Conservation (phyloP, 768 basidiomycete species). For the Tricholomella constricta region DNA sequence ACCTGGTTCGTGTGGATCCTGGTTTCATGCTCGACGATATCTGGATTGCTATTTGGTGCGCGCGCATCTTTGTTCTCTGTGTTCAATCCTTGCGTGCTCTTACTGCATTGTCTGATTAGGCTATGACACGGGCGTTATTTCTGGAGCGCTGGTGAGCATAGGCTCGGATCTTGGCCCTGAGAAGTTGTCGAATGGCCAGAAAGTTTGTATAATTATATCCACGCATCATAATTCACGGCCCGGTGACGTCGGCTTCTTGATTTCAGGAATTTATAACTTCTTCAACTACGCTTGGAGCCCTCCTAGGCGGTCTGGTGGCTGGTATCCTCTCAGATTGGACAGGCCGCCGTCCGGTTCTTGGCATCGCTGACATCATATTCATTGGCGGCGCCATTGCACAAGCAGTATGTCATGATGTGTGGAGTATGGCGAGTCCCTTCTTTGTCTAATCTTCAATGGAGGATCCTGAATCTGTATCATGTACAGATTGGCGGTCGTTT, state of each 20-base stretch:
- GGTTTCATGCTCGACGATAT: conserved; percentile 73
- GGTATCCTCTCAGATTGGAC: conserved; percentile 72
- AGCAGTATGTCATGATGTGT: conserved; percentile 67
- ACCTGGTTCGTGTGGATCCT: conserved; percentile 81
- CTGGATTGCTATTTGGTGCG: conserved; percentile 75
- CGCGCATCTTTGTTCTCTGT: background rate
- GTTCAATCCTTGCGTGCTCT: background rate
- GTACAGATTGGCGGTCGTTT: conserved; percentile 69
- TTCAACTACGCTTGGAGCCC: conserved; percentile 74
- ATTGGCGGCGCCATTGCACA: conserved; percentile 74
- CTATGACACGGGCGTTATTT: conserved; percentile 82
- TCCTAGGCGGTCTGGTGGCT: conserved; percentile 71
- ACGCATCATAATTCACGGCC: background rate
- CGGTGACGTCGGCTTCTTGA: background rate
- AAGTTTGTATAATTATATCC: conserved; percentile 38
- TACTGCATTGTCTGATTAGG: no score
- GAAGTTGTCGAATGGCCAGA: conserved; percentile 60
- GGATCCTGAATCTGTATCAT: background rate
- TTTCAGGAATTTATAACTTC: conserved; percentile 78
- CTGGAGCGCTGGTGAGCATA: conserved; percentile 78
- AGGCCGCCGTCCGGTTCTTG: conserved; percentile 66
- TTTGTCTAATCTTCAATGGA: background rate
- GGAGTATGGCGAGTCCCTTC: conserved; percentile 59
- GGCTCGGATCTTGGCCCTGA: conserved; percentile 63
- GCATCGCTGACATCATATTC: conserved; percentile 70